These are phyloP conservation scores for Candida verbasci DNA, from an alignment of 805 yeast species.

Conservation along the genomic window DNA sequence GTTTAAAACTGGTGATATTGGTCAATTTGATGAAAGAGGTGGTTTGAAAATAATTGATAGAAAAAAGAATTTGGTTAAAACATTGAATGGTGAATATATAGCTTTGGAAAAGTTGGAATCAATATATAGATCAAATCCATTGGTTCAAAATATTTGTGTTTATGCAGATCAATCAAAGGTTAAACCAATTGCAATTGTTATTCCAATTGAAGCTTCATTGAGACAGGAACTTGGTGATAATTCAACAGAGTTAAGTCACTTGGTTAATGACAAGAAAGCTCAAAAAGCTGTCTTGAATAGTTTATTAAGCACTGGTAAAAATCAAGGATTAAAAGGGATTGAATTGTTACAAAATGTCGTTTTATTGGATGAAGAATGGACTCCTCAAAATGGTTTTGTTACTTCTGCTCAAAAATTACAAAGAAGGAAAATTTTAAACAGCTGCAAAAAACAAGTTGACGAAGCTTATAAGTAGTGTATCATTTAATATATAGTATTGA, in stretches of 20 bases:
- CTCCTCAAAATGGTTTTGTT: constrained; percentile 91
- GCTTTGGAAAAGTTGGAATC: constrained; percentile 95
- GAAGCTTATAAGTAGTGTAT: constrained; percentile 50
- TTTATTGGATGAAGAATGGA: constrained; percentile 89
- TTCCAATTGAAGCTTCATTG: constrained; percentile 71
- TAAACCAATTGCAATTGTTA: constrained; percentile 87
- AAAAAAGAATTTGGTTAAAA: constrained; percentile 92
- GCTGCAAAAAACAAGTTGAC: constrained; percentile 65
- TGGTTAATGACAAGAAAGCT: constrained; percentile 56
- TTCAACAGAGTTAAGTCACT: constrained; percentile 43
- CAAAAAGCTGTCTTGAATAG: constrained; percentile 50
- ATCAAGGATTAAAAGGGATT: constrained; percentile 79
- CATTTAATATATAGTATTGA: too few relatives aligned
- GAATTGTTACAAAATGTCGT: constrained; percentile 80
- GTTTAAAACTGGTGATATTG: constrained; percentile 97
- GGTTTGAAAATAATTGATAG: constrained; percentile 84
- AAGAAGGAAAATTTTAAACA: constrained; percentile 79
- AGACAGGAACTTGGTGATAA: constrained; percentile 52
- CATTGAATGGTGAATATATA: constrained; percentile 94
- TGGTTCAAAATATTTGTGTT: constrained; percentile 80
- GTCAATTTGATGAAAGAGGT: constrained; percentile 84
- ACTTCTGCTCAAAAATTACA: constrained; percentile 96
- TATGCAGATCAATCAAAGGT: constrained; percentile 86
- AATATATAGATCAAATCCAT: constrained; percentile 76
- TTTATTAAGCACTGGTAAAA: constrained; percentile 68